These are phyloP conservation scores for Pseudogymnoascus sp. DNA, from an alignment of 2,329 filamentous ascomycete species.

Conservation along the genomic window DNA sequence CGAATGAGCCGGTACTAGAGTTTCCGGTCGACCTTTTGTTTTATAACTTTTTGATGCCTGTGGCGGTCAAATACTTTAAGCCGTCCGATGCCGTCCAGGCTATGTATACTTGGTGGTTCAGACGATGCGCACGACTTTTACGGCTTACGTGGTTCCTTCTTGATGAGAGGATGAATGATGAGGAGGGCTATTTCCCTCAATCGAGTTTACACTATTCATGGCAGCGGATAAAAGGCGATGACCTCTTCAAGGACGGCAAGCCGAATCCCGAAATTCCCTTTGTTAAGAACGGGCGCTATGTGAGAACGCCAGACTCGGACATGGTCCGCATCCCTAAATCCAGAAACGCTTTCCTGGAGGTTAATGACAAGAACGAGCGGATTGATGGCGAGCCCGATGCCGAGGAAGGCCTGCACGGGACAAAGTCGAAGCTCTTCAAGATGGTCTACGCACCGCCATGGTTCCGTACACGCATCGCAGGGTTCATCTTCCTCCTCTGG, in stretches of 20 bases:
- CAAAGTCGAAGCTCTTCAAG: conserved; percentile 38
- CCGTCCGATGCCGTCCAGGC: conserved; percentile 75
- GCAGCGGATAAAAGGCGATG: conserved; percentile 18
- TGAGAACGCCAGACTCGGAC: conserved; percentile 88
- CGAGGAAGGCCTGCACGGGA: conserved; percentile 48
- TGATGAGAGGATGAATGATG: conserved; percentile 68
- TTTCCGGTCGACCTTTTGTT: conserved; percentile 91
- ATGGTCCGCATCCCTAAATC: conserved; percentile 90
- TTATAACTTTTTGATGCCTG: conserved; percentile 92
- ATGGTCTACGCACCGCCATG: conserved; percentile 75
- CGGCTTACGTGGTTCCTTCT: conserved; percentile 91
- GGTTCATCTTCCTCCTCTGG: conserved; percentile 90
- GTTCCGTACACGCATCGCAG: conserved; percentile 70
- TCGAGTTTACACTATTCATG: conserved; percentile 52
- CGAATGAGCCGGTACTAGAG: conserved; percentile 83
- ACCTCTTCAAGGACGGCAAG: conserved; percentile 13
- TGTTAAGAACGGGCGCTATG: conserved; percentile 67
- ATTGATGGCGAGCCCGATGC: conserved; percentile 49
- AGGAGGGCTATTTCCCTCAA: conserved; percentile 63
- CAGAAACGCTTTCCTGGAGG: conserved; percentile 68
- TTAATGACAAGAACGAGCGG: conserved; percentile 57
- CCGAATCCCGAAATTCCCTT: conserved; percentile 35
- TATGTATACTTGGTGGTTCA: conserved; percentile 96
- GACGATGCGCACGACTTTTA: conserved; percentile 68
- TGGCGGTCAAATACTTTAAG: conserved; percentile 75